Evolutionary conservation across 257 asterid genomes (phyloP).

Genomic region (Echites panduratus): DNA sequence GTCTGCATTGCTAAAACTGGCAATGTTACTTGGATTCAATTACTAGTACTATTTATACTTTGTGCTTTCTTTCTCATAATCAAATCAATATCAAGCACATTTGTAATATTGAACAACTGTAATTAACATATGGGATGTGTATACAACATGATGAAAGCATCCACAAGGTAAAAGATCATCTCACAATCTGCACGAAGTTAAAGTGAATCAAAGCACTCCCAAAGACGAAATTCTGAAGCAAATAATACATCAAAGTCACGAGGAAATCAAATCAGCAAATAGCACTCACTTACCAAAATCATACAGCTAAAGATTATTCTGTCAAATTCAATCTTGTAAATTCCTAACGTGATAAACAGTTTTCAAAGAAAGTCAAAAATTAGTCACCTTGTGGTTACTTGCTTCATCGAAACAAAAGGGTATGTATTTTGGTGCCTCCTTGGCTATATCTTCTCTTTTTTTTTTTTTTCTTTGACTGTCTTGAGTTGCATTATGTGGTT

Average conservation of each 20-base stretch:
- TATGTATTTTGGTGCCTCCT: background rate
- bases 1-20: no score
- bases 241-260: background rate
- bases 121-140: background rate
- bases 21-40: no score
- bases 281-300: background rate
- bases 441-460: background rate
- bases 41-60: no score
- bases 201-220: conserved; percentile 10
- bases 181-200: conserved; percentile 8
- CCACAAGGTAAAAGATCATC: background rate
- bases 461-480: background rate
- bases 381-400: background rate
- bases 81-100: no score
- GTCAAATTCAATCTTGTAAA: background rate
- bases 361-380: background rate
- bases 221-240: background rate
- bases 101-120: background rate
- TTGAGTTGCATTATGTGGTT: conserved; percentile 13
- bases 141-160: background rate
- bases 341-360: background rate
- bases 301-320: background rate
- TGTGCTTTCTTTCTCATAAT: no score
- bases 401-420: background rate
- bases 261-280: background rate